Evolutionary conservation across 1,284 basidiomycete species (phyloP), one percentile per base, ranked within the genome.

Genomic region (Agaricales sp.): DNA sequence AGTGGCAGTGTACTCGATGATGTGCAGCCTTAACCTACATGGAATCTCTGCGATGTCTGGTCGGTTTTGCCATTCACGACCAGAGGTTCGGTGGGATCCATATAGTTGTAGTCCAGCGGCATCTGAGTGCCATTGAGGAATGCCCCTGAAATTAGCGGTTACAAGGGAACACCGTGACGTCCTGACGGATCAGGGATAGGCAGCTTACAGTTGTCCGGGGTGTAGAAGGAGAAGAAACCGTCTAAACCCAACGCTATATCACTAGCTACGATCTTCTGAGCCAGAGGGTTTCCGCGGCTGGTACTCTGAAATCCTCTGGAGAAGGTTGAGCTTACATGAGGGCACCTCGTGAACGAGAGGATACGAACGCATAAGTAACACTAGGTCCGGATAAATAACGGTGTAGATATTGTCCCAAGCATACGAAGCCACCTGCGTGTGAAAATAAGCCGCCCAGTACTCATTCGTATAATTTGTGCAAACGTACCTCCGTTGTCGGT

Each of bases 401-500:
- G 54, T 78, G 75, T 25, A 82, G 61, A 66, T 80, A 82, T 38
- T 75, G 69, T 0, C 78, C 79, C 4, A 81, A 66, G 54, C 78
- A 80, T 8, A 81, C 69, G 52, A 71, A 79, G 14, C 80, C 80
- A 52, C 78, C 78, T 78, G 48, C 4, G 22, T 11, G 18, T 4
- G 21, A 24, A 21, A 4, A 4, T 20, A 47, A 43, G 43, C 30
- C 22, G 25, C 11, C 47, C 18, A 6, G 12, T 8, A 45, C 8
- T 6, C 18, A 23, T 6, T 4, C 44, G 19, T 23, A 11, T 11
- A 21, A 13, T 24, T 13, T 41, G 30, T 11, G 30, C 39, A 8
- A 16, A 45, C 44, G 13, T 6, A 45, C 44, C 44, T 53, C 75
- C 77, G 54, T 82, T 84, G 58, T 80, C 77, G 2, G 74, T 75